A percentile compares a stretch with the other conserved stretches of the same genome.
Conservation (phyloP, 106 monocot species). For the Dioscorea dumetorum region DNA sequence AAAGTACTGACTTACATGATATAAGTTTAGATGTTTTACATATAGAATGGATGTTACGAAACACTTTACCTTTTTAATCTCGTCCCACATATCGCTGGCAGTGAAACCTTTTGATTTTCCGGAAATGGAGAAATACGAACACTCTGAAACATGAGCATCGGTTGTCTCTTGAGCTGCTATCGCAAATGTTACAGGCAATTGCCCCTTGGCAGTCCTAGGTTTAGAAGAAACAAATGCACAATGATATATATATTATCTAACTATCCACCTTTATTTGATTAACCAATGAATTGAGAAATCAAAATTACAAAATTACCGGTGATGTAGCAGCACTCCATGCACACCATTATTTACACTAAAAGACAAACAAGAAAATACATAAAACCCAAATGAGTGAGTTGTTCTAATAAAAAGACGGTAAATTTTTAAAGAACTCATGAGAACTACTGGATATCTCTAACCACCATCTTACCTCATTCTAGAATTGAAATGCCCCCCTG, state of each 20-base stretch:
- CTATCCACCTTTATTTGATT: neutral
- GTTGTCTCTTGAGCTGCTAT: slow-evolving; percentile 83
- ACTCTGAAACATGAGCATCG: slow-evolving; percentile 72
- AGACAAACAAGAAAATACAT: neutral
- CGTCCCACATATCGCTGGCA: slow-evolving; percentile 83
- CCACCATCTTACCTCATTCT: slow-evolving; percentile 60
- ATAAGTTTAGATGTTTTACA: too few species aligned
- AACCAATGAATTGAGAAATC: neutral
- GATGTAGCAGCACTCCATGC: slow-evolving; percentile 84
- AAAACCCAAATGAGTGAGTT: too few species aligned
- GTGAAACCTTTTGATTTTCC: slow-evolving; percentile 49
- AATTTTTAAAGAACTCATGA: neutral
- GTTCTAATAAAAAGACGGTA: too few species aligned
- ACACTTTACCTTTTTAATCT: slow-evolving; percentile 59
- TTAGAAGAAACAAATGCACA: neutral
- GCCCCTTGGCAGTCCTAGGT: slow-evolving; percentile 61
- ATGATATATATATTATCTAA: neutral
- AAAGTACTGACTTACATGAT: too few species aligned
- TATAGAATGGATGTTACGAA: neutral
- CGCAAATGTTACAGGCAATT: slow-evolving; percentile 78
- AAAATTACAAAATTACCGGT: slow-evolving; percentile 35
- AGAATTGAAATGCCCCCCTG: slow-evolving; percentile 79
- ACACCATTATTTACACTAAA: slow-evolving; percentile 80
- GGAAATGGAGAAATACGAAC: slow-evolving; percentile 60
- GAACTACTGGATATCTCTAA: neutral